Conservation (phyloP, 176 grass and related monocot genomes). For the Oryza meyeriana region DNA sequence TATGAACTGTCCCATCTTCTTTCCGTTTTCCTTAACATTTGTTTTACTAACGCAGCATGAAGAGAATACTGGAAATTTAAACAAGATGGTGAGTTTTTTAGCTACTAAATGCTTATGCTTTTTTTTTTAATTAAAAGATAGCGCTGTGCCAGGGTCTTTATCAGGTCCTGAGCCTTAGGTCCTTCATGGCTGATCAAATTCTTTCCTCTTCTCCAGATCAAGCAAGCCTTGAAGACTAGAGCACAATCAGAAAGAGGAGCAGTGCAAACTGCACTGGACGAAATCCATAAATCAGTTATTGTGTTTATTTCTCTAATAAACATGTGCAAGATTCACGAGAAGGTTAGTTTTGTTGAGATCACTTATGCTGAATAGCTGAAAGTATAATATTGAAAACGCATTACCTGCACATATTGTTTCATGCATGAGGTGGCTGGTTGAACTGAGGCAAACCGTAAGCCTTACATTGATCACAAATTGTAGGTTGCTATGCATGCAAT, state of each 20-base stretch:
- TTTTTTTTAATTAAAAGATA: not conserved
- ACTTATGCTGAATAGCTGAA: not conserved
- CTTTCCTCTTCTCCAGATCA: constrained; percentile 60
- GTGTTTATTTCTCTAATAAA: constrained; percentile 66
- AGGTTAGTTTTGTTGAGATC: constrained; percentile 41
- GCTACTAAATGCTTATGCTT: not conserved
- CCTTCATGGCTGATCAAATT: not conserved
- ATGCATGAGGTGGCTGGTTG: constrained; percentile 19
- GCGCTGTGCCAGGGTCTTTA: not conserved
- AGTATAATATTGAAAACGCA: not conserved
- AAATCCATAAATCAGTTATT: constrained; percentile 60
- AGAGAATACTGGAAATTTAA: constrained; percentile 71
- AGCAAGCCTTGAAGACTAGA: constrained; percentile 59
- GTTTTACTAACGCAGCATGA: constrained; percentile 67
- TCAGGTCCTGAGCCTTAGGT: not conserved
- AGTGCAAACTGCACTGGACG: constrained; percentile 42
- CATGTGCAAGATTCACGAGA: constrained; percentile 63
- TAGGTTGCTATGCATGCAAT: constrained; percentile 76
- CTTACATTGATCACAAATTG: constrained; percentile 20
- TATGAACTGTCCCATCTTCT: constrained; percentile 1
- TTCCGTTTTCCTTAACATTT: constrained; percentile 17
- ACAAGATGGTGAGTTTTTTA: constrained; percentile 59
- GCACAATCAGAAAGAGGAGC: constrained; percentile 43
- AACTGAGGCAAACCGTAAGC: not conserved
- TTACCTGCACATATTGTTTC: not conserved